These are phyloP conservation scores for Yamadazyma mexicana DNA, from an alignment of 1,139 yeast species.

Conservation along the genomic window DNA sequence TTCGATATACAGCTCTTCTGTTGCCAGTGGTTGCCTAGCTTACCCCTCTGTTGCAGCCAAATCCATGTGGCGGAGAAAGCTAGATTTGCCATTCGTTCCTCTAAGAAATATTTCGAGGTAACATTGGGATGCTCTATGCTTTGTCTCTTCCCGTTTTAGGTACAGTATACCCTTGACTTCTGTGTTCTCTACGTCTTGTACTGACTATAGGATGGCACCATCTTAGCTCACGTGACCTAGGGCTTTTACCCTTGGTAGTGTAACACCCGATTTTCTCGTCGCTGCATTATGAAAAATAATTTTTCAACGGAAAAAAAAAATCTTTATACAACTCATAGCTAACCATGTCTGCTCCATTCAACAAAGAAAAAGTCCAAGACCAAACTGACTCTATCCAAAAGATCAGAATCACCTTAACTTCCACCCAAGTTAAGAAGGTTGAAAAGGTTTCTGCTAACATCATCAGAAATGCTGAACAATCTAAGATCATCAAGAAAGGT, in stretches of 20 bases:
- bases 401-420: conserved; percentile 98
- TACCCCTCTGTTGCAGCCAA: too few species aligned
- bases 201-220: too few species aligned
- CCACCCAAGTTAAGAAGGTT: conserved; percentile 98
- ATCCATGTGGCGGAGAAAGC: too few species aligned
- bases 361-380: conserved; percentile 80
- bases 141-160: too few species aligned
- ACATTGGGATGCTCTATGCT: too few species aligned
- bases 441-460: conserved; percentile 91
- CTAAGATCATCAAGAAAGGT: conserved; percentile 89
- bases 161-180: too few species aligned
- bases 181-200: too few species aligned
- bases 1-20: too few species aligned
- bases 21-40: too few species aligned
- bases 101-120: too few species aligned
- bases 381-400: conserved; percentile 87
- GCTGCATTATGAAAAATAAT: conserved; percentile 6
- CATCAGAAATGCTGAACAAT: conserved; percentile 81
- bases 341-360: conserved; percentile 75
- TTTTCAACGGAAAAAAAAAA: conserved; percentile 14
- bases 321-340: conserved; percentile 14
- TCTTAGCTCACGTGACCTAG: conserved; percentile 7
- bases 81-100: too few species aligned
- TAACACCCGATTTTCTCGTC: background rate
- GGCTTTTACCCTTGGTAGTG: conserved; percentile 9